Base-by-base conservation (phyloP, 2,329 filamentous ascomycete species). In the Colletotrichum gigasporum region DNA sequence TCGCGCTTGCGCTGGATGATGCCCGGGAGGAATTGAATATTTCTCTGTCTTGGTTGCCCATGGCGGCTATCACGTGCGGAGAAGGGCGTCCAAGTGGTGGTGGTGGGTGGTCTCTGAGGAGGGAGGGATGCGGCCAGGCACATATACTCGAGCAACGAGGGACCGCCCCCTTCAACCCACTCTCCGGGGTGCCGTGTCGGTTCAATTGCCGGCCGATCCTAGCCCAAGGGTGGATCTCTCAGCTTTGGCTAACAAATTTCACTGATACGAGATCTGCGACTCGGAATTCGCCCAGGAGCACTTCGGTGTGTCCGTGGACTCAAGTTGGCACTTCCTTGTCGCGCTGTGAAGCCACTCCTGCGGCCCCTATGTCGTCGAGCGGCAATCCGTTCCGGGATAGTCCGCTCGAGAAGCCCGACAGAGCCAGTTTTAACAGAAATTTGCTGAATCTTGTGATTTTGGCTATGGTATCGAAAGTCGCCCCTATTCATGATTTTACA, bases 1-100 rank as follows among this genome's bases (percentile, higher is more conserved):
- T 70, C 63, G 18, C 73, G 70, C 24, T 68, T 69, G 34, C 68
- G 56, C 59, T 66, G 66, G 18, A 74, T 71, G 20, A 71, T 72
- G 11, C 72, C 72, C 53, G 37, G 4, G n/a, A 51, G 3, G 59
- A 37, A n/a, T 24, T 18, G 0, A 26, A 24, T 1, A 16, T 59
- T 6, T 59, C 53, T 20, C 39, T 52, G 8, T 59, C 47, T 30
- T 63, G 22, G 18, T 52, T 28, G 11, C 41, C 54, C 54, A 52
- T 52, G 9, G 30, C 18, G n/a, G 11, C 8, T 12, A 30, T 58
- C 30, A 28, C 30, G 35, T 47, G 16, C n/a, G 3, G 5, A 51
- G 11, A 24, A 9, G 18, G 20, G 14, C 3, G 11, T 24, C 11
- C 11, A 6, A 30, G 9, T 24, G 20, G 45, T 37, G 30, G 30